Conservation (phyloP, 352 stramenopile genomes). For the Salisapilia sapeloensis region DNA sequence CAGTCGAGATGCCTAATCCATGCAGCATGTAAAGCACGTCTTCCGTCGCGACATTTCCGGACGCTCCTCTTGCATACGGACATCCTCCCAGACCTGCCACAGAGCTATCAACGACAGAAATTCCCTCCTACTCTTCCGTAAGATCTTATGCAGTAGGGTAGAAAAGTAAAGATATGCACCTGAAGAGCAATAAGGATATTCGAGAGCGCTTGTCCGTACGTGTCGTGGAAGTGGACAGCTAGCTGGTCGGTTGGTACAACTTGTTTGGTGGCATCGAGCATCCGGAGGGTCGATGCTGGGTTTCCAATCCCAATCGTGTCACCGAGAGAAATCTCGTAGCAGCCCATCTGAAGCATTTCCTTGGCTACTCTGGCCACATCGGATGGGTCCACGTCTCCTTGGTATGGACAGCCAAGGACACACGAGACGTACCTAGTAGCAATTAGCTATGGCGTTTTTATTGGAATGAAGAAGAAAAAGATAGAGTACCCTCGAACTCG, state of each 20-base stretch:
- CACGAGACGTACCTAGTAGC: slow-evolving; percentile 86
- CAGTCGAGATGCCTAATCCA: slow-evolving; percentile 88
- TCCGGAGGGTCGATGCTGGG: slow-evolving; percentile 72
- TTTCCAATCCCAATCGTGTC: slow-evolving; percentile 90
- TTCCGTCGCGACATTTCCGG: slow-evolving; percentile 94
- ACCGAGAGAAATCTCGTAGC: slow-evolving; percentile 90
- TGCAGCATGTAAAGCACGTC: slow-evolving; percentile 97
- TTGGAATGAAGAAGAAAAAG: slow-evolving; percentile 1
- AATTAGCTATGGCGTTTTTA: not conserved
- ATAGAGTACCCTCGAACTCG: slow-evolving; percentile 69
- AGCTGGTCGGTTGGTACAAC: slow-evolving; percentile 75
- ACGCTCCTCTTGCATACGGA: slow-evolving; percentile 91
- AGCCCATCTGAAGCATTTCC: slow-evolving; percentile 86
- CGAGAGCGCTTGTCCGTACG: slow-evolving; percentile 90
- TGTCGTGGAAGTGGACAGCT: slow-evolving; percentile 96
- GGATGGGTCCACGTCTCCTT: slow-evolving; percentile 75
- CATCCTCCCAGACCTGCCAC: slow-evolving; percentile 92
- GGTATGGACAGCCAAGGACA: slow-evolving; percentile 93
- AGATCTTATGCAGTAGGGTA: not conserved
- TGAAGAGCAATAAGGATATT: slow-evolving; percentile 88
- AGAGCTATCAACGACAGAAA: slow-evolving; percentile 89
- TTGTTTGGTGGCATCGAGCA: slow-evolving; percentile 60
- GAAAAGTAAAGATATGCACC: slow-evolving; percentile 10
- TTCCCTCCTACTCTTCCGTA: slow-evolving; percentile 54
- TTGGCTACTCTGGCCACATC: slow-evolving; percentile 70